Conservation (phyloP, 768 basidiomycete genomes). For the Asterophora parasitica region DNA sequence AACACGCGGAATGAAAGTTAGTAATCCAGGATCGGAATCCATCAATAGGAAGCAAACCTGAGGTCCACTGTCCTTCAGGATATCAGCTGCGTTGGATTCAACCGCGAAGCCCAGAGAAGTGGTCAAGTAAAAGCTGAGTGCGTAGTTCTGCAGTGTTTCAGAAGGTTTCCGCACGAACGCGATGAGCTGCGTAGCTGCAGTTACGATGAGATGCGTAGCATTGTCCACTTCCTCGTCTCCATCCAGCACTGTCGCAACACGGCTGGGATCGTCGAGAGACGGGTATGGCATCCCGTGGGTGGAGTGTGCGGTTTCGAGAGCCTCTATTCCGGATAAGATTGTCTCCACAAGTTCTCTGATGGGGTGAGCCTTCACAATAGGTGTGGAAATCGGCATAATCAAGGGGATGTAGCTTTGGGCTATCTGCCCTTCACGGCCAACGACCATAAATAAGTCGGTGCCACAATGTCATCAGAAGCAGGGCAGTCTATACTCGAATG, state of each 20-base stretch:
- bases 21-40: not conserved
- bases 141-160: not conserved
- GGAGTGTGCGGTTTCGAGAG: not conserved
- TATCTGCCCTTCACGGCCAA: too few relatives aligned
- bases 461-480: too few relatives aligned
- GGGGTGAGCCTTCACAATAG: too few relatives aligned
- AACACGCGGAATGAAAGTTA: not conserved
- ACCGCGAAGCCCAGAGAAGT: not conserved
- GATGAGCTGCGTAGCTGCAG: slow-evolving; percentile 1
- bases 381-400: too few relatives aligned
- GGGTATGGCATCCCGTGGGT: not conserved
- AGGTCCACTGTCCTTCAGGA: not conserved
- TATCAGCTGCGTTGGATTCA: not conserved
- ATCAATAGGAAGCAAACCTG: not conserved
- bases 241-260: not conserved
- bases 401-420: too few relatives aligned
- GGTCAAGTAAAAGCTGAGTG: not conserved
- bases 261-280: not conserved
- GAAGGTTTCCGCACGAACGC: not conserved
- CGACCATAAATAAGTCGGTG: too few relatives aligned
- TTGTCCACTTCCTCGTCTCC: not conserved
- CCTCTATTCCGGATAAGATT: not conserved
- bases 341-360: not conserved
- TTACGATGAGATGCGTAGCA: not conserved
- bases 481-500: too few relatives aligned